phyloP scores from a whole-genome alignment of 495 filamentous ascomycete genomes.

The Penicillium alfredii region DNA sequence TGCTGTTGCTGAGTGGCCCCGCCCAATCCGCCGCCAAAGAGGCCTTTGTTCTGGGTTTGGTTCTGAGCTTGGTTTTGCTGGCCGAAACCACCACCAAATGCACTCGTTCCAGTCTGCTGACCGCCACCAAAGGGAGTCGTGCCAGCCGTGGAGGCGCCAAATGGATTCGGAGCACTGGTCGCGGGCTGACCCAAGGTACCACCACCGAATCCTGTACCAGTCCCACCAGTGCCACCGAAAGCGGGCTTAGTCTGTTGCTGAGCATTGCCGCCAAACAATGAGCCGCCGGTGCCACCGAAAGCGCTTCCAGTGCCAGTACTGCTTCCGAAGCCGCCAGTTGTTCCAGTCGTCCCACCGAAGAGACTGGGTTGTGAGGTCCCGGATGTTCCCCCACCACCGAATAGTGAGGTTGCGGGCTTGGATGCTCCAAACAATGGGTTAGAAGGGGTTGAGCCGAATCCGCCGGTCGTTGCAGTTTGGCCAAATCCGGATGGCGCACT shows the following conservation, averaged over 20 bases:
- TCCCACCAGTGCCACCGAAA: constrained; percentile 33
- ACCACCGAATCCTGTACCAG: constrained; percentile 22
- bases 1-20: constrained; percentile 34
- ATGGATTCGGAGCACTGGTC: constrained; percentile 30
- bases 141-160: constrained; percentile 27
- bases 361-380: constrained; percentile 14
- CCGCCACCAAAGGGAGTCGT: constrained; percentile 36
- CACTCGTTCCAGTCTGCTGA: constrained; percentile 31
- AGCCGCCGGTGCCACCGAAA: constrained; percentile 11
- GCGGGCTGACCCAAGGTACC: constrained; percentile 39
- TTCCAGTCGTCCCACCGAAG: constrained; percentile 19
- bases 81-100: constrained; percentile 42
- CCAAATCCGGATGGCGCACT: constrained; percentile 38
- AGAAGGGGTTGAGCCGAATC: constrained; percentile 48
- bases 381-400: constrained; percentile 27
- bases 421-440: constrained; percentile 37
- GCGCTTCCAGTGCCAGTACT: constrained; percentile 11
- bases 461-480: constrained; percentile 48
- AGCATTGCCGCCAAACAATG: constrained; percentile 44
- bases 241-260: constrained; percentile 38
- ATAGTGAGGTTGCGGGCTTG: constrained; percentile 37
- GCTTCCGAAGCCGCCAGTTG: constrained; percentile 29
- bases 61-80: constrained; percentile 40
- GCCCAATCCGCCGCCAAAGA: constrained; percentile 38
- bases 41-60: constrained; percentile 36